Evolutionary conservation across 768 basidiomycete genomes (phyloP).

Genomic region (Ephemerocybe angulata): DNA sequence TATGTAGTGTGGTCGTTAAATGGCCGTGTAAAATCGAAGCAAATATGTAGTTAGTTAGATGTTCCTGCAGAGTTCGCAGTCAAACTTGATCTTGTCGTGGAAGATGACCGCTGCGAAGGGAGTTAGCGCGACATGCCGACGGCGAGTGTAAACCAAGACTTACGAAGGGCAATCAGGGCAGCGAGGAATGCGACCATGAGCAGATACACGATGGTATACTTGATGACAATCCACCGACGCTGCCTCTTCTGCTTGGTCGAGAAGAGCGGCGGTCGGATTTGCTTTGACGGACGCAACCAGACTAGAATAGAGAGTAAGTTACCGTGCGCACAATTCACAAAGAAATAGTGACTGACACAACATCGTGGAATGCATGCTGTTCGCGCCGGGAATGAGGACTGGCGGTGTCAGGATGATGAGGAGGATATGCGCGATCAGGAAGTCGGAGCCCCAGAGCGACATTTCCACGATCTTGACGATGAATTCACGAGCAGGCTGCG

Average conservation of each 20-base stretch:
- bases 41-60: conserved; percentile 55
- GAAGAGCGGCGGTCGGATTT: conserved; percentile 90
- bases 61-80: conserved; percentile 81
- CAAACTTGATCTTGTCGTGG: conserved; percentile 71
- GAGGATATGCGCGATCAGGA: conserved; percentile 80
- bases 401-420: conserved; percentile 85
- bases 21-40: not conserved
- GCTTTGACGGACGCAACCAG: conserved; percentile 94
- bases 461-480: conserved; percentile 98
- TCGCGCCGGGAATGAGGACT: conserved; percentile 80
- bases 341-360: conserved; percentile 57
- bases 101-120: conserved; percentile 66
- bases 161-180: conserved; percentile 80
- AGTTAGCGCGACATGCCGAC: conserved; percentile 8
- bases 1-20: conserved; percentile 9
- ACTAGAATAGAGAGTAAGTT: conserved; percentile 40
- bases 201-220: conserved; percentile 82
- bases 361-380: conserved; percentile 90
- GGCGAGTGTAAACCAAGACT: conserved; percentile 27
- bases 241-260: conserved; percentile 92
- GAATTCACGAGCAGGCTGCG: conserved; percentile 95
- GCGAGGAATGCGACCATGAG: conserved; percentile 73
- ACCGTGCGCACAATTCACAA: not conserved
- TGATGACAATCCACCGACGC: conserved; percentile 87
- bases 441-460: conserved; percentile 95